These are phyloP conservation scores for Nitzschia palea DNA, from an alignment of 108 stramenopile genomes.

Conservation along the genomic window DNA sequence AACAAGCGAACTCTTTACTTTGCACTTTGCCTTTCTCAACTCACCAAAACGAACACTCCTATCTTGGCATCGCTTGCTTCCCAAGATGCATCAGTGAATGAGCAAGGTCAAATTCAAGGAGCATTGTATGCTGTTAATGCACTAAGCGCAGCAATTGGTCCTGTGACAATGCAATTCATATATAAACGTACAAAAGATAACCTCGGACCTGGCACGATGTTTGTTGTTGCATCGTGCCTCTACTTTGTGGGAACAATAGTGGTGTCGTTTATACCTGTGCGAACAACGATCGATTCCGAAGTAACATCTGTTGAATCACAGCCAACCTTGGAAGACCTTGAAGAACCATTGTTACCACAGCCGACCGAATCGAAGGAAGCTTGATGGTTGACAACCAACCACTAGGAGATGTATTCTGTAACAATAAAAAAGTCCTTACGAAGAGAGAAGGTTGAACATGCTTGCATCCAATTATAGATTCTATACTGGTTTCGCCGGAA, in stretches of 20 bases:
- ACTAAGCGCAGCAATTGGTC: conserved; percentile 74
- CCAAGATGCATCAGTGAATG: conserved; percentile 51
- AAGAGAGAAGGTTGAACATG: background rate
- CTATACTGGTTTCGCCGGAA: too few relatives aligned
- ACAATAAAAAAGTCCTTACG: too few relatives aligned
- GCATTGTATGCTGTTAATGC: conserved; percentile 69
- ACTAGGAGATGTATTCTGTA: too few relatives aligned
- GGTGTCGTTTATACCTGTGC: conserved; percentile 31
- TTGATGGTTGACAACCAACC: too few relatives aligned
- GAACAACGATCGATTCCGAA: too few relatives aligned
- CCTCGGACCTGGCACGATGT: conserved; percentile 76
- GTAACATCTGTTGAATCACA: too few relatives aligned
- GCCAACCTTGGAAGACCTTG: too few relatives aligned
- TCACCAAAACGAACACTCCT: conserved; percentile 72
- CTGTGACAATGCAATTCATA: conserved; percentile 58
- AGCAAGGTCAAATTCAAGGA: conserved; percentile 83
- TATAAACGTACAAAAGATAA: conserved; percentile 64
- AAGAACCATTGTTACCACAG: background rate
- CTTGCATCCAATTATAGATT: too few relatives aligned
- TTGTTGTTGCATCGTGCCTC: conserved; percentile 61
- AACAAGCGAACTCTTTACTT: conserved; percentile 53
- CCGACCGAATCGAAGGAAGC: too few relatives aligned
- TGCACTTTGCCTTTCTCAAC: conserved; percentile 59
- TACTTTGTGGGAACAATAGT: conserved; percentile 59
- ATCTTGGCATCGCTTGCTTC: conserved; percentile 71